These are phyloP conservation scores for Talaromyces ruber DNA, from an alignment of 495 filamentous ascomycete species.

Conservation along the genomic window DNA sequence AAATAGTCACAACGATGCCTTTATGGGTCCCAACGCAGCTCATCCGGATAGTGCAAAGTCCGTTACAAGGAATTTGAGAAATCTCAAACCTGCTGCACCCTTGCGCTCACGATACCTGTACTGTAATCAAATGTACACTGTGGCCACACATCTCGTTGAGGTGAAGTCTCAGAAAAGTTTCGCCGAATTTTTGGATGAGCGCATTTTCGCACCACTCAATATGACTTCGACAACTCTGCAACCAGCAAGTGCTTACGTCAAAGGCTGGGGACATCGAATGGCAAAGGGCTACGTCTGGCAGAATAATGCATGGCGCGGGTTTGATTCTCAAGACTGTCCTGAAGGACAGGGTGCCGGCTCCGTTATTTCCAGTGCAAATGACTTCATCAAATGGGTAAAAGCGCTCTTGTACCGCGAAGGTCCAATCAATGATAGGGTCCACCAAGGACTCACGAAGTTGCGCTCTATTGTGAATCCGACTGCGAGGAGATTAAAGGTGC, in stretches of 20 bases:
- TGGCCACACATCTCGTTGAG: conserved; percentile 31
- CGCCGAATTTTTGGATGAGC: conserved; percentile 24
- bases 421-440: conserved; percentile 10
- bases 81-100: conserved; percentile 26
- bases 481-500: not conserved
- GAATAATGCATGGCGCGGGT: conserved; percentile 4
- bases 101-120: conserved; percentile 35
- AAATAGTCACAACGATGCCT: conserved; percentile 12
- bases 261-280: conserved; percentile 23
- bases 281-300: conserved; percentile 17
- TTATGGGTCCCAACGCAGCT: conserved; percentile 7
- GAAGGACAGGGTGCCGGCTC: conserved; percentile 33
- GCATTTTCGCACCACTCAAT: conserved; percentile 33
- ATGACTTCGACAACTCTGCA: conserved; percentile 23
- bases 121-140: conserved; percentile 42
- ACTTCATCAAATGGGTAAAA: conserved; percentile 35
- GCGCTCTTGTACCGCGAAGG: conserved; percentile 14
- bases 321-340: conserved; percentile 10
- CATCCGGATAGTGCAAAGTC: conserved; percentile 13
- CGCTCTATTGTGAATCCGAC: conserved; percentile 8
- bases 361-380: conserved; percentile 33
- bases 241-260: conserved; percentile 14
- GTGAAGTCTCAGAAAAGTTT: conserved; percentile 27
- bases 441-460: conserved; percentile 9
- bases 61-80: conserved; percentile 23